These are phyloP conservation scores for Davidsoniella neocaledoniae DNA, from an alignment of 2,329 filamentous ascomycete genomes.

Conservation along the genomic window DNA sequence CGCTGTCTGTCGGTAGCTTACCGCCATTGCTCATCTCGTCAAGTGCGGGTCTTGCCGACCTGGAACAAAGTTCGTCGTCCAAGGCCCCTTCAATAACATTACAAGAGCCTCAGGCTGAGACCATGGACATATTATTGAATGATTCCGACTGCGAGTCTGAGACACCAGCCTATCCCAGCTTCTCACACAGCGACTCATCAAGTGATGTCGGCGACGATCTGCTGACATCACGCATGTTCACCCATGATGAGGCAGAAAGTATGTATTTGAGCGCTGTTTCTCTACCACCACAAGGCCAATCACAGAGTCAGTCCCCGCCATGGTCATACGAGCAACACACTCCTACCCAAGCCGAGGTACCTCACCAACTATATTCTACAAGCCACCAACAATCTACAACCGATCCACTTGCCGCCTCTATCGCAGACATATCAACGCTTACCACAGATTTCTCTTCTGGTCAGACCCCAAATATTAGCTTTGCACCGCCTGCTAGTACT, in stretches of 20 bases:
- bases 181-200: slow-evolving; percentile 9
- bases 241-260: slow-evolving; percentile 65
- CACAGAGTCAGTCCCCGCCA: not conserved
- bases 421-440: no score
- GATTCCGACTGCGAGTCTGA: slow-evolving; percentile 2
- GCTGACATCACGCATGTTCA: slow-evolving; percentile 52
- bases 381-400: not conserved
- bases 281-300: slow-evolving; percentile 20
- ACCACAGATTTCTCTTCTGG: no score
- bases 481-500: no score
- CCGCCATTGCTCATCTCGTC: slow-evolving; percentile 2
- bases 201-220: slow-evolving; percentile 31
- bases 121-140: slow-evolving; percentile 2
- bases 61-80: no score
- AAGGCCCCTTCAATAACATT: not conserved
- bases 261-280: slow-evolving; percentile 71
- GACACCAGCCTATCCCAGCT: not conserved
- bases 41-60: not conserved
- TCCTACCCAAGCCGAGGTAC: not conserved
- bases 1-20: slow-evolving; percentile 2
- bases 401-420: no score
- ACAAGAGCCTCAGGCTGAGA: slow-evolving; percentile 2
- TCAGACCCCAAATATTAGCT: no score
- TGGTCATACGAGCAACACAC: not conserved
- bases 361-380: not conserved